A percentile compares a stretch with the other conserved stretches of the same genome.
Conservation (phyloP, 129 eudicot species). For the Arctium lappa region DNA sequence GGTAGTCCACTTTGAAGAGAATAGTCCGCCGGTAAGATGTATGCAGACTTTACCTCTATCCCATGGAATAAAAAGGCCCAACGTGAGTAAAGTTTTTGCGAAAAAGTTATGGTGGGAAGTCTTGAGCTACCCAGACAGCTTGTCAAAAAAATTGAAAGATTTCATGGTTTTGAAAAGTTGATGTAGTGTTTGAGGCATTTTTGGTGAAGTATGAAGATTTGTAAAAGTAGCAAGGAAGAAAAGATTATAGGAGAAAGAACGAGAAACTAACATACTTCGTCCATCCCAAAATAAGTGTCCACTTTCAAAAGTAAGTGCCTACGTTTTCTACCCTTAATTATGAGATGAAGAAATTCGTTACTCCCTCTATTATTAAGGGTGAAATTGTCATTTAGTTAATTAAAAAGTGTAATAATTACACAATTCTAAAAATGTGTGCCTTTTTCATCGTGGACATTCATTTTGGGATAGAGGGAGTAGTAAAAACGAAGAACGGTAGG, state of each 20-base stretch:
- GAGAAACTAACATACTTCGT: not conserved
- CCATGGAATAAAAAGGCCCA: not conserved
- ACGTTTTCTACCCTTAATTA: not conserved
- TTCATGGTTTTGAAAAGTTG: not conserved
- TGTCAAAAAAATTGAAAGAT: not conserved
- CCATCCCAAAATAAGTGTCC: not conserved
- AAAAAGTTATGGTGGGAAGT: not conserved
- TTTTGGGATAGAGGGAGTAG: not conserved
- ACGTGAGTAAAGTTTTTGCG: not conserved
- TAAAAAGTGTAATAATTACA: not conserved
- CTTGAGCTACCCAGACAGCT: not conserved
- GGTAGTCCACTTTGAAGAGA: not conserved
- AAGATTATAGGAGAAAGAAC: not conserved
- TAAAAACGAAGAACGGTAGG: not conserved
- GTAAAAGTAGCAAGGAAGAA: not conserved
- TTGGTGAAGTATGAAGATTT: not conserved
- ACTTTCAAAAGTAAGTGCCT: not conserved
- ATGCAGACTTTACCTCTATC: not conserved
- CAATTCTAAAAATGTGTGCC: not conserved
- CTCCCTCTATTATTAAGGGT: not conserved
- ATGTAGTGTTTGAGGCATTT: not conserved
- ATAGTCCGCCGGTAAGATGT: not conserved
- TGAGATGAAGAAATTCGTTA: not conserved
- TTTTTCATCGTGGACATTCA: not conserved
- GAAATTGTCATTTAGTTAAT: not conserved